Evolutionary conservation across 2,329 filamentous ascomycete genomes (phyloP).

Genomic region (Sordariomycetes sp.): DNA sequence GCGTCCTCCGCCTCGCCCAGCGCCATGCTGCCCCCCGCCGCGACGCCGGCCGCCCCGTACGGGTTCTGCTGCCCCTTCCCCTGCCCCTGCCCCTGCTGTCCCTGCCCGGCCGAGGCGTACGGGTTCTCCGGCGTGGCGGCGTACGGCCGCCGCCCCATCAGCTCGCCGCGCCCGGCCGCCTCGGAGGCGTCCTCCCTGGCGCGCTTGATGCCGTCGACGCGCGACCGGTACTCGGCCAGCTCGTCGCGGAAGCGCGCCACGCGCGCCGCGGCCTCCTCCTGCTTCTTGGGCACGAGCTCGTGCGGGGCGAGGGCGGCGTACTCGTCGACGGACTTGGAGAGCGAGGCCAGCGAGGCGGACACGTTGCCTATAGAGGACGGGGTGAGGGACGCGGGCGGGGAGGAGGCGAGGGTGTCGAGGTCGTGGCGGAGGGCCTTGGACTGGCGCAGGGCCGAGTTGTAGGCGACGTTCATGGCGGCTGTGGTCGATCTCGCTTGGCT

Average conservation of each 20-base stretch:
- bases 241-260: conserved; percentile 78
- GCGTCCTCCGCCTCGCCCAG: conserved; percentile 51
- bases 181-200: conserved; percentile 65
- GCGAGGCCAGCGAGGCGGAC: conserved; percentile 66
- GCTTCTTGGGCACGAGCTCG: conserved; percentile 83
- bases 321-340: conserved; percentile 85
- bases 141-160: conserved; percentile 78
- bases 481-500: conserved; percentile 5
- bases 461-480: conserved; percentile 60
- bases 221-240: conserved; percentile 65
- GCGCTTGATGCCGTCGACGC: conserved; percentile 68
- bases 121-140: conserved; percentile 81
- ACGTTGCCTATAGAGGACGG: conserved; percentile 51
- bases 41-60: background rate
- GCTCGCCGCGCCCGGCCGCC: conserved; percentile 59
- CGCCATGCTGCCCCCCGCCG: conserved; percentile 19
- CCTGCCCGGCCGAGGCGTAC: conserved; percentile 36
- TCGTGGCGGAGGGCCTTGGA: conserved; percentile 70
- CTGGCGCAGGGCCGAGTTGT: conserved; percentile 79
- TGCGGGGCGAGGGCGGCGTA: conserved; percentile 78
- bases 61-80: background rate
- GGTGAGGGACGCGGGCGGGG: conserved; percentile 52
- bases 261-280: conserved; percentile 79
- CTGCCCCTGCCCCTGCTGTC: too few relatives aligned
- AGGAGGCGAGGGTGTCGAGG: conserved; percentile 57